Percentiles rank a stretch among this genome's conserved stretches.
Evolutionary conservation across 148 eudicot species (phyloP).

Genomic region (Oxyria digyna): DNA sequence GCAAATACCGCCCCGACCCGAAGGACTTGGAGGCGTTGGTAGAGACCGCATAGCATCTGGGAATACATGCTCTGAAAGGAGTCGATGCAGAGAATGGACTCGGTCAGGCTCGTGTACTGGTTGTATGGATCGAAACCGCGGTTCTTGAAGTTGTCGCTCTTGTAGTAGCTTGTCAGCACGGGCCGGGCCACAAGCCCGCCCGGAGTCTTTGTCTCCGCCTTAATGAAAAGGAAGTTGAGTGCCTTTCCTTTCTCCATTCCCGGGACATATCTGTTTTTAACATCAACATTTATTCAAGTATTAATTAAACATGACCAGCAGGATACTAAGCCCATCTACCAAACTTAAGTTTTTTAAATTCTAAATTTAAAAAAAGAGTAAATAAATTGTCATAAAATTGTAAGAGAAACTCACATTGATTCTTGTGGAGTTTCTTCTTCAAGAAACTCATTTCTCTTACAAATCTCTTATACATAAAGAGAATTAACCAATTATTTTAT

Average conservation of each 20-base stretch:
- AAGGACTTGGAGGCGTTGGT: constrained; percentile 39
- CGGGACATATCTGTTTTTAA: constrained; percentile 34
- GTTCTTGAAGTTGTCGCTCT: constrained; percentile 47
- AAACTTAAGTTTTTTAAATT: no score
- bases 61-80: constrained; percentile 83
- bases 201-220: constrained; percentile 64
- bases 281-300: not conserved
- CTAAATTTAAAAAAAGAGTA: no score
- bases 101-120: constrained; percentile 60
- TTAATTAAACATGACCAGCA: no score
- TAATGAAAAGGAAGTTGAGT: constrained; percentile 50
- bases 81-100: constrained; percentile 58
- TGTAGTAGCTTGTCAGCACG: constrained; percentile 71
- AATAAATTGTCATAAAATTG: no score
- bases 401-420: no score
- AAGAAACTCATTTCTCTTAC: no score
- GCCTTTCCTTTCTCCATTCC: constrained; percentile 68
- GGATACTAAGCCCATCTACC: no score
- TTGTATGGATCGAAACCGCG: constrained; percentile 55
- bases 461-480: no score
- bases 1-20: constrained; percentile 77
- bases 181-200: constrained; percentile 75
- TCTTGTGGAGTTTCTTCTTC: no score
- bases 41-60: constrained; percentile 78
- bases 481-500: no score